Conservation (phyloP, 2,329 filamentous ascomycete genomes). For the Dryadomyces quercus-mongolicae region DNA sequence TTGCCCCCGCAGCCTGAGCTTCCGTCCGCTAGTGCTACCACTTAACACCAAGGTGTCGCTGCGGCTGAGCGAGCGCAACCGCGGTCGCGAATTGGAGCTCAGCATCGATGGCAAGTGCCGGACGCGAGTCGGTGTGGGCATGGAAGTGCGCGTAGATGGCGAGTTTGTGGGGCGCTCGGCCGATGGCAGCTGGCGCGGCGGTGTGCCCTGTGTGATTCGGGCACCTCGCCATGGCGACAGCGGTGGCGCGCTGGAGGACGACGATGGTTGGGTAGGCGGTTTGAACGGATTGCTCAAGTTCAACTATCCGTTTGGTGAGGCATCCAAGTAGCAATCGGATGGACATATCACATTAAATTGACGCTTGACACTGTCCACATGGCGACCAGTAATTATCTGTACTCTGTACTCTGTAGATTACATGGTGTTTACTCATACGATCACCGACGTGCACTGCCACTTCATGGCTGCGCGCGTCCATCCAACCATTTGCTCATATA, state of each 20-base stretch:
- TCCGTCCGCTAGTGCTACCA: constrained; percentile 81
- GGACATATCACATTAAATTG: no score
- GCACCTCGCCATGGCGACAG: constrained; percentile 31
- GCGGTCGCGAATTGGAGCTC: constrained; percentile 63
- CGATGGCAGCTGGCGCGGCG: constrained; percentile 49
- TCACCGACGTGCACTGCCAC: no score
- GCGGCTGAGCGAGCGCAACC: constrained; percentile 68
- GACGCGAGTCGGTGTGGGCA: constrained; percentile 56
- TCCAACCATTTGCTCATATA: constrained; percentile 63
- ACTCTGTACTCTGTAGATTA: no score
- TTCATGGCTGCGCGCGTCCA: constrained; percentile 13
- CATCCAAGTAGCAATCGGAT: constrained; percentile 16
- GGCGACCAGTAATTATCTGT: no score
- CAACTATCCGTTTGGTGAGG: constrained; percentile 87
- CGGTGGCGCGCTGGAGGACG: constrained; percentile 40
- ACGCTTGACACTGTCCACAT: no score
- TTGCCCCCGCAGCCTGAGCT: constrained; percentile 82
- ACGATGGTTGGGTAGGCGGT: constrained; percentile 94
- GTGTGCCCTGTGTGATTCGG: constrained; percentile 84
- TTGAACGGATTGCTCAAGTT: constrained; percentile 91
- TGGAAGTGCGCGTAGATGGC: constrained; percentile 80
- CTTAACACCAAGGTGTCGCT: constrained; percentile 75
- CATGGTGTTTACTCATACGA: not conserved
- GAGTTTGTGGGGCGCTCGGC: constrained; percentile 54
- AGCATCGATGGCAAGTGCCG: constrained; percentile 67